Evolutionary conservation across 768 basidiomycete species (phyloP).

Genomic region (Lentinus brumalis): DNA sequence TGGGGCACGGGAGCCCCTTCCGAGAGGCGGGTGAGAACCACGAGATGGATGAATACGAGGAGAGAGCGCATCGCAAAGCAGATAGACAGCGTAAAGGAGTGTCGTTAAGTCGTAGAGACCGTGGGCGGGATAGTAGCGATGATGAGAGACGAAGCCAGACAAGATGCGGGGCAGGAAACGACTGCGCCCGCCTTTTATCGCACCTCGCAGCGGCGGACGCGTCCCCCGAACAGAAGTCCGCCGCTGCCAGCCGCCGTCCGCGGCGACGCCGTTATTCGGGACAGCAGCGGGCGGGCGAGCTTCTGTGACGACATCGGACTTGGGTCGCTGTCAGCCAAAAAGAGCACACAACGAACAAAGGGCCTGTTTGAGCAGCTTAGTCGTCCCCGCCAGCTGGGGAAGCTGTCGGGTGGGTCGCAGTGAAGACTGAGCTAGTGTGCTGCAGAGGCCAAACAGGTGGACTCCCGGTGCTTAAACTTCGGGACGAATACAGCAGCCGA

Average conservation of each 20-base stretch:
- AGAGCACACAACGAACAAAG: too few relatives aligned
- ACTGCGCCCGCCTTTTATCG: not conserved
- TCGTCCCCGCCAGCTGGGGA: too few relatives aligned
- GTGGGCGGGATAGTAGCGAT: not conserved
- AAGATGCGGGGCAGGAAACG: not conserved
- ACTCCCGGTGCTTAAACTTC: too few relatives aligned
- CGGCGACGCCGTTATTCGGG: not conserved
- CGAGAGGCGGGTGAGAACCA: conserved; percentile 1
- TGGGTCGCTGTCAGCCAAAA: too few relatives aligned
- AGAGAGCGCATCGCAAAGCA: conserved; percentile 16
- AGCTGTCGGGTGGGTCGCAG: too few relatives aligned
- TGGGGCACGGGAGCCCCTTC: conserved; percentile 7
- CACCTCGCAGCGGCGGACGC: not conserved
- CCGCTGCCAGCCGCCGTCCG: not conserved
- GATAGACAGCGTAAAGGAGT: conserved; percentile 10
- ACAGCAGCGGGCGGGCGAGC: not conserved
- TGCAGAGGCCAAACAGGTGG: too few relatives aligned
- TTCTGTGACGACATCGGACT: too few relatives aligned
- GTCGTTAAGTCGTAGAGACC: conserved; percentile 1
- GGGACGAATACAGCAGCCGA: too few relatives aligned
- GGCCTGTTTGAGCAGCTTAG: too few relatives aligned
- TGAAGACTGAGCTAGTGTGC: too few relatives aligned
- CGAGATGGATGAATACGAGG: conserved; percentile 13
- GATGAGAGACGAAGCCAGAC: conserved; percentile 1
- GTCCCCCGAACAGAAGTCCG: not conserved